These are phyloP conservation scores for Agroathelia rolfsii DNA, from an alignment of 1,284 basidiomycete genomes.

Conservation along the genomic window DNA sequence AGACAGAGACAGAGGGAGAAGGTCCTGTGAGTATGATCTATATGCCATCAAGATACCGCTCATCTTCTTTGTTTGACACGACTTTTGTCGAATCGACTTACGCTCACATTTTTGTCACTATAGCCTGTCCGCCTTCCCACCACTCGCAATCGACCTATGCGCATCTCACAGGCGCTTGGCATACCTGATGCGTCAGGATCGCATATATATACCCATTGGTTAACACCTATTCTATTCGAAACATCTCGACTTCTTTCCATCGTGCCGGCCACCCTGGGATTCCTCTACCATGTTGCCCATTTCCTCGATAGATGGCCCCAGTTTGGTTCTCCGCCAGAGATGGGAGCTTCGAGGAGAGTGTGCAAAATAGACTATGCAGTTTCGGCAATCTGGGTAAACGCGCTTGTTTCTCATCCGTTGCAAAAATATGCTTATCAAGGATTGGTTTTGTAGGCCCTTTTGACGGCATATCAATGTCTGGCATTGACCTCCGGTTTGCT, in stretches of 20 bases:
- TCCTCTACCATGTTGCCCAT: conserved; percentile 47
- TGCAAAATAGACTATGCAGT: conserved; percentile 49
- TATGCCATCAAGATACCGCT: no score
- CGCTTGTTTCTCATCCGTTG: conserved; percentile 3
- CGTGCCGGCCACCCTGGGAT: conserved; percentile 61
- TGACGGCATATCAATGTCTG: conserved; percentile 78
- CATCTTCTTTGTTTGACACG: conserved; percentile 3
- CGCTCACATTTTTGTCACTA: conserved; percentile 5
- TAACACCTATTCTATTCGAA: conserved; percentile 34
- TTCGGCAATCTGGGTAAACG: conserved; percentile 57
- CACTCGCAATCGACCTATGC: conserved; percentile 43
- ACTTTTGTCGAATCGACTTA: conserved; percentile 1
- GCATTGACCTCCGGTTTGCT: conserved; percentile 71
- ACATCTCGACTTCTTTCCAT: conserved; percentile 54
- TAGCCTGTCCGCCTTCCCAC: conserved; percentile 52
- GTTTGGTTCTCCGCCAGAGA: no score
- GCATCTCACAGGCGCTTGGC: conserved; percentile 35
- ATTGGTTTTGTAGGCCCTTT: conserved; percentile 39
- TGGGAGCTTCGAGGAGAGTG: conserved; percentile 22
- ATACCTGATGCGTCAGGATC: conserved; percentile 29
- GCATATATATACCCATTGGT: no score
- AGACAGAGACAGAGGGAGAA: conserved; percentile 70
- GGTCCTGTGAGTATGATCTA: conserved; percentile 49
- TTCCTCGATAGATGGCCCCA: no score
- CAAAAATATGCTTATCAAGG: not conserved